Evolutionary conservation across 139 green algal species (phyloP), one percentile per base, ranked within the genome.

Genomic region (Pedinophyceae sp.): DNA sequence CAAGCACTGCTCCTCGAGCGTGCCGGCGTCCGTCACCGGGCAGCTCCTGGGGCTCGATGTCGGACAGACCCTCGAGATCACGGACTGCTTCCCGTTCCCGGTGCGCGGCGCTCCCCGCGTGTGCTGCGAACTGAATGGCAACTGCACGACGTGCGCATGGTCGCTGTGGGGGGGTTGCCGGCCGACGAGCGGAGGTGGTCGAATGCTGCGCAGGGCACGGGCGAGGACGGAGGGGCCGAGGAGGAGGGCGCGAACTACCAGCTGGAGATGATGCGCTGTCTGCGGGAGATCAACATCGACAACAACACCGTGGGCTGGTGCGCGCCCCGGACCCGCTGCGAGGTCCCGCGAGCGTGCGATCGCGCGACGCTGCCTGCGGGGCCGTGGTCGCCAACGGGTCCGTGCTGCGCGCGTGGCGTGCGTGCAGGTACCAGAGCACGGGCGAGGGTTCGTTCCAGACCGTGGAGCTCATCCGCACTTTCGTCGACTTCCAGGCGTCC

Each of bases 281-380:
- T 99, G 56, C 68, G 92, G 4, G 91, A 99, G 57, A 79, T 96
- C 43, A 97, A 97, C 57, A 85, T 93, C 2, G 92, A 99, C 66
- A 96, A 94, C 75, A 98, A 99, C 83, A 96, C 81, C n/a, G 86
- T 98, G 0, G 92, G 91, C 27, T 98, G 91, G 91, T 91, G 20
- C 30, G 54, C 39, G 38, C 54, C 1, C 41, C 22, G 1, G 30
- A 60, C 23, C 27, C 38, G 39, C n/a, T n/a, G n/a, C n/a, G n/a
- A n/a, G n/a, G n/a, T n/a, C n/a, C n/a, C n/a, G n/a, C n/a, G n/a
- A 45, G 38, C 16, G 13, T 13, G 38, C 16, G 38, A n/a, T n/a
- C n/a, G n/a, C n/a, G n/a, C n/a, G n/a, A n/a, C n/a, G n/a, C n/a
- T n/a, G n/a, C n/a, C n/a, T n/a, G n/a, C n/a, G n/a, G n/a, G n/a